Evolutionary conservation across 2,329 filamentous ascomycete species (phyloP), one percentile per base, ranked within the genome.

Genomic region (Pseudocercospora musae): DNA sequence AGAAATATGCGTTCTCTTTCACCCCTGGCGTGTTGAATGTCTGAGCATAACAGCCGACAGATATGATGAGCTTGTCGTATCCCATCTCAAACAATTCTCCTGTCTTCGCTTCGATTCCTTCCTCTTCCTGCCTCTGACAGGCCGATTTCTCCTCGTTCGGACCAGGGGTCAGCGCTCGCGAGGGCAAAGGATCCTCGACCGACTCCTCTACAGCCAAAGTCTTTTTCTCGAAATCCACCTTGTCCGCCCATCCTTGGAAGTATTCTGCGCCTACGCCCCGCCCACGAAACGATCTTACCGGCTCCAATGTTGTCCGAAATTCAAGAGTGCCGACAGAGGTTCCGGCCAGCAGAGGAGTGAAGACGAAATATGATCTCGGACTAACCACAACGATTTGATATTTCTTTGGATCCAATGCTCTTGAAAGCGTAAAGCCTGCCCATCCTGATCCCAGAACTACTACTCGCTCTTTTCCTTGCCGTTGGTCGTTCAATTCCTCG

Each of bases 301-400:
- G 90, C 73, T 97, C 93, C 20, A 96, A 83, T 1, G 91, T 88
- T 9, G 89, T 89, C 7, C 92, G 87, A 77, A 96, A 96, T 77
- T 96, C 92, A 29, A 96, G 85, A 0, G 92, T 96, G 2, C 93
- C 92, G 3, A 94, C 90, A 0, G 92, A 87, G 0, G 92, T 91
- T 1, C 90, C 91, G 1, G 91, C 93, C 1, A 97, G 85, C 1
- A 96, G 83, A 2, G 92, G 92, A 0, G 80, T 96, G 75, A 96
- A 96, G 73, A 94, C 91, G 70, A 96, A 96, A 76, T 96, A 95
- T 0, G 91, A 92, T 10, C 92, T 86, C 8, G 92, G 92, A 0
- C 91, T 96, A 62, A 96, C 86, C 69, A 96, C 83, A 15, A 95
- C 82, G 9, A 89, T 85, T 68, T 90, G 86, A 69, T 87, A 91